Evolutionary conservation across 2,329 filamentous ascomycete genomes (phyloP).

Genomic region (Lachnellula suecica): DNA sequence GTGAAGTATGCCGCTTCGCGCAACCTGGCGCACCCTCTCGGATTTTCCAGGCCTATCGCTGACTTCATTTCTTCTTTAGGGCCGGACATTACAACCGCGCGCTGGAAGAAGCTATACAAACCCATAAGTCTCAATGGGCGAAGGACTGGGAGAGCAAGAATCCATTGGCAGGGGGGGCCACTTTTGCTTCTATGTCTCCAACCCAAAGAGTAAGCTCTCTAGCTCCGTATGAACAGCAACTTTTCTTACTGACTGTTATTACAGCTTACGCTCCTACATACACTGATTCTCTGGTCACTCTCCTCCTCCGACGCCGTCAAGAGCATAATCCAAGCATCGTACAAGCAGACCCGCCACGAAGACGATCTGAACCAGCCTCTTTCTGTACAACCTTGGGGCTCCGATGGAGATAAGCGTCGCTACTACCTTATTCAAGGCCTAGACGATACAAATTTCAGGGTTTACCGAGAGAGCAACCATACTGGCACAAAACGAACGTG

Average conservation of each 20-base stretch:
- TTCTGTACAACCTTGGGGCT: constrained; percentile 87
- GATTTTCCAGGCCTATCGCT: constrained; percentile 6
- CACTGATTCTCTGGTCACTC: constrained; percentile 84
- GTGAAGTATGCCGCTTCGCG: constrained; percentile 73
- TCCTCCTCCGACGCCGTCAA: constrained; percentile 84
- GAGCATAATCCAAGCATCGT: constrained; percentile 78
- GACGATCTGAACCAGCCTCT: constrained; percentile 80
- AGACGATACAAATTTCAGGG: constrained; percentile 89
- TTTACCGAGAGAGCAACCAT: constrained; percentile 92
- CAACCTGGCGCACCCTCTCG: not conserved
- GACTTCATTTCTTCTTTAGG: constrained; percentile 47
- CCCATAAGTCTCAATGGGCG: constrained; percentile 87
- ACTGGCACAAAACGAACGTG: constrained; percentile 74
- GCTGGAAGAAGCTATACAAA: constrained; percentile 85
- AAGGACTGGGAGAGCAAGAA: constrained; percentile 79
- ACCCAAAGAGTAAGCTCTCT: constrained; percentile 67
- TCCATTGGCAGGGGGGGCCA: constrained; percentile 76
- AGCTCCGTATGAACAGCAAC: not conserved
- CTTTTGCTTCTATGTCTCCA: constrained; percentile 80
- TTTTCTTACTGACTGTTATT: constrained; percentile 10
- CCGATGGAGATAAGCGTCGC: constrained; percentile 84
- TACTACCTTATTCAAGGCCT: constrained; percentile 94
- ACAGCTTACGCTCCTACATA: constrained; percentile 79
- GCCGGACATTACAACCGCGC: constrained; percentile 90
- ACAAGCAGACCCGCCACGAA: constrained; percentile 83